Evolutionary conservation across 805 yeast genomes (phyloP).

Genomic region (Tetrapisispora namnaoensis): DNA sequence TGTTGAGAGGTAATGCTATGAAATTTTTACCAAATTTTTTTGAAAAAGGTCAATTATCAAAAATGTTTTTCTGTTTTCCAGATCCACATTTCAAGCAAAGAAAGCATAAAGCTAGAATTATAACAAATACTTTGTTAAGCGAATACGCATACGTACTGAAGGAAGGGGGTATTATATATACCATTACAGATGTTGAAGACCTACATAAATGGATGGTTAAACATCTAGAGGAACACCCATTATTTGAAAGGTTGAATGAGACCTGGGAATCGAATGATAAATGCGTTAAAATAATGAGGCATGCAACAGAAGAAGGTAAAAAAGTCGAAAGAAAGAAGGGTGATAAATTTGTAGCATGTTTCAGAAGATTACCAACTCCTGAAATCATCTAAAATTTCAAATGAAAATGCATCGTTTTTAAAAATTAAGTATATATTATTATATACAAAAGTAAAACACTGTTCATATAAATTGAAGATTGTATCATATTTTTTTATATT

Average conservation of each 20-base stretch:
- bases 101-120: slow-evolving; percentile 93
- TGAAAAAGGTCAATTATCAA: slow-evolving; percentile 66
- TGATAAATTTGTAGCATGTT: slow-evolving; percentile 80
- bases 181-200: slow-evolving; percentile 92
- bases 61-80: slow-evolving; percentile 98
- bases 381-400: slow-evolving; percentile 10
- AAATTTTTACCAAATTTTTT: slow-evolving; percentile 93
- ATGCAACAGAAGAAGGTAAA: slow-evolving; percentile 96
- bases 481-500: background rate
- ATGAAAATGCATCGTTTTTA: background rate
- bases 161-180: slow-evolving; percentile 83
- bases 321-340: slow-evolving; percentile 90
- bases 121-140: slow-evolving; percentile 76
- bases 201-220: slow-evolving; percentile 93
- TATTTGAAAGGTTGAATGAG: slow-evolving; percentile 67
- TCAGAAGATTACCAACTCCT: slow-evolving; percentile 59
- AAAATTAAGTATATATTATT: background rate
- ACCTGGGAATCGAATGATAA: slow-evolving; percentile 75
- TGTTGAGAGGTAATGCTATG: slow-evolving; percentile 93
- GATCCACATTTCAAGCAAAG: slow-evolving; percentile 98
- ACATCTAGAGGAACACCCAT: slow-evolving; percentile 83
- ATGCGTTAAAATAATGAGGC: slow-evolving; percentile 80
- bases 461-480: background rate
- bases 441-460: background rate
- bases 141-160: slow-evolving; percentile 87